Conservation (phyloP, 2,329 filamentous ascomycete species). For the Ophiostoma angusticollis region DNA sequence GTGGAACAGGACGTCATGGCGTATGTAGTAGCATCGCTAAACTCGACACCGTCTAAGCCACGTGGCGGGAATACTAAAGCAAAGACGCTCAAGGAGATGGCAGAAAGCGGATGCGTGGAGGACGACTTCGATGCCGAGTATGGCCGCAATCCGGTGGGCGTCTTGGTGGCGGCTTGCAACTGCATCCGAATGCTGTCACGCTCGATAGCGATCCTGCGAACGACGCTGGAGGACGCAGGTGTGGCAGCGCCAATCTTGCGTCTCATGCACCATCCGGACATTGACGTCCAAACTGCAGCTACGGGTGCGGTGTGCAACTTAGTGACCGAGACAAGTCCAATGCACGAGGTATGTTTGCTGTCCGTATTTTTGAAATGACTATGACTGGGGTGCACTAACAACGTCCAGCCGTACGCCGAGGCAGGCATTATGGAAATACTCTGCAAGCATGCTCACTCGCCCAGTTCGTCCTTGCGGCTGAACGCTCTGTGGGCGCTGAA, state of each 20-base stretch:
- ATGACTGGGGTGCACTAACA: too few relatives aligned
- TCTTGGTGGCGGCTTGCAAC: conserved; percentile 76
- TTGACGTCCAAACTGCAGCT: conserved; percentile 74
- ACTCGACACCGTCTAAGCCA: conserved; percentile 39
- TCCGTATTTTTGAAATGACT: too few relatives aligned
- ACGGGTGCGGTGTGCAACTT: conserved; percentile 78
- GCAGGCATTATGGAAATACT: conserved; percentile 63
- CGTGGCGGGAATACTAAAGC: conserved; percentile 27
- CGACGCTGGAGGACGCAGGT: conserved; percentile 73
- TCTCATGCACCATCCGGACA: conserved; percentile 60
- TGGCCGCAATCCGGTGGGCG: conserved; percentile 60
- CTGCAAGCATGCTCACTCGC: conserved; percentile 73
- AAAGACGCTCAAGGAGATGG: conserved; percentile 19
- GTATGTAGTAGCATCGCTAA: conserved; percentile 72
- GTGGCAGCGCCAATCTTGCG: conserved; percentile 65
- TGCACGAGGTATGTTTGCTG: conserved; percentile 59
- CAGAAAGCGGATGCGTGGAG: conserved; percentile 16
- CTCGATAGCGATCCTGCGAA: conserved; percentile 72
- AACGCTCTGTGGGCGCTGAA: conserved; percentile 92
- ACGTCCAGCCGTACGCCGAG: conserved; percentile 55
- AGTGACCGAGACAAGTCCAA: conserved; percentile 77
- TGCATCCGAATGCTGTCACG: conserved; percentile 70
- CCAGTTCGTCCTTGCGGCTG: conserved; percentile 63
- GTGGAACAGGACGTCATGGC: conserved; percentile 70
- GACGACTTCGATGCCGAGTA: conserved; percentile 34